Evolutionary conservation across 2,329 filamentous ascomycete species (phyloP).

Genomic region (Aspergillus persii): DNA sequence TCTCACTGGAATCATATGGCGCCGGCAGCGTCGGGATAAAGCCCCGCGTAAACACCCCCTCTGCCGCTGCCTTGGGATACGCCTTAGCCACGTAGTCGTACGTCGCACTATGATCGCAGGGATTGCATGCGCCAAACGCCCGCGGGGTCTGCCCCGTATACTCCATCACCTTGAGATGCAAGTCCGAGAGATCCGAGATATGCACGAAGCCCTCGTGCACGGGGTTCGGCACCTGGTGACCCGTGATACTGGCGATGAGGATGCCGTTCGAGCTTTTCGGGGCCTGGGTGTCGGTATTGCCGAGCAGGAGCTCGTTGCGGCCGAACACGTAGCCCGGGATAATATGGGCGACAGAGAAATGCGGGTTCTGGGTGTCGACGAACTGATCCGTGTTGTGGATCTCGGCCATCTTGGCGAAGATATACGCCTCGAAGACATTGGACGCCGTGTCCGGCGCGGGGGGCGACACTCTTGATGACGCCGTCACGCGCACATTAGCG

Average conservation of each 20-base stretch:
- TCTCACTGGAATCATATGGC: neutral
- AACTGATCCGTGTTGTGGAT: neutral
- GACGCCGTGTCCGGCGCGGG: neutral
- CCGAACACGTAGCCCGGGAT: neutral
- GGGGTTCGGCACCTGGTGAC: neutral
- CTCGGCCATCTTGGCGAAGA: neutral
- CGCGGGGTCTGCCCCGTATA: neutral
- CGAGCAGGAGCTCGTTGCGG: neutral
- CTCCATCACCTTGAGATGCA: neutral
- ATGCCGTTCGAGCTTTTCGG: neutral
- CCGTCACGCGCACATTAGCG: neutral
- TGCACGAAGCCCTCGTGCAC: neutral
- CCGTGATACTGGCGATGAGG: neutral
- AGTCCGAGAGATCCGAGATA: neutral
- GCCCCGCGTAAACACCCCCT: neutral
- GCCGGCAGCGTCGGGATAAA: neutral
- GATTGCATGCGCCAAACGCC: neutral
- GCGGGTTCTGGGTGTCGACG: neutral
- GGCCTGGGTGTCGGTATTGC: neutral
- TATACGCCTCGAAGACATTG: neutral
- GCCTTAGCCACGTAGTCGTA: neutral
- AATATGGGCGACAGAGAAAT: neutral
- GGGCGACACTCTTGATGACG: neutral
- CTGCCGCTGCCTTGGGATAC: neutral
- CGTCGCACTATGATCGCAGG: neutral